These are phyloP conservation scores for Saprolegnia parasitica DNA, from an alignment of 352 stramenopile genomes.

Conservation along the genomic window DNA sequence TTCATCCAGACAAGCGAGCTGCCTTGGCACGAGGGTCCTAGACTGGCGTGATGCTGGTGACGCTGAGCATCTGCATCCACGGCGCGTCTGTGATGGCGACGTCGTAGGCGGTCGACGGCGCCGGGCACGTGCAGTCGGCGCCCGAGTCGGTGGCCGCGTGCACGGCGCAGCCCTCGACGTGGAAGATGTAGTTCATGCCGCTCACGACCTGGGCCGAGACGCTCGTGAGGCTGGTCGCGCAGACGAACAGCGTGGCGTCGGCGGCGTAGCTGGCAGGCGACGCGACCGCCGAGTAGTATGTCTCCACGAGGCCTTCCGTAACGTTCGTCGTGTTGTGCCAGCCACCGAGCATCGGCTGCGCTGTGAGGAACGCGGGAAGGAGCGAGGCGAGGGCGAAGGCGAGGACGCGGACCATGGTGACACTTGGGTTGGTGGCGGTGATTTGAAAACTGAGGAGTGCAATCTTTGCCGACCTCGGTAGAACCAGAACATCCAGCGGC, in stretches of 20 bases:
- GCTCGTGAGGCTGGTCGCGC: not conserved
- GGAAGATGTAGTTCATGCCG: slow-evolving; percentile 2
- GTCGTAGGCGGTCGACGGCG: not conserved
- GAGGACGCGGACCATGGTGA: too few relatives aligned
- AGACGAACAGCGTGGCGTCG: not conserved
- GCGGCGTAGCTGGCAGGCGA: not conserved
- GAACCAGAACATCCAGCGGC: too few relatives aligned
- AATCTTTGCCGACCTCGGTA: too few relatives aligned
- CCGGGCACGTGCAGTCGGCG: not conserved
- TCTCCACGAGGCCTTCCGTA: not conserved
- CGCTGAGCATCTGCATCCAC: not conserved
- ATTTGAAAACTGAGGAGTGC: too few relatives aligned
- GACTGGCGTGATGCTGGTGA: not conserved
- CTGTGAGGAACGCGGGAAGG: too few relatives aligned
- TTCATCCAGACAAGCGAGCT: too few relatives aligned
- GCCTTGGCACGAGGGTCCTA: not conserved
- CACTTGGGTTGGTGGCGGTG: too few relatives aligned
- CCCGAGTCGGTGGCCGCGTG: not conserved
- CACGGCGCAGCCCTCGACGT: not conserved
- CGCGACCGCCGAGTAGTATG: not conserved
- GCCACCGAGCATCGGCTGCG: too few relatives aligned
- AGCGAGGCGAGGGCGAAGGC: too few relatives aligned
- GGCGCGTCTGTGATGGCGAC: not conserved
- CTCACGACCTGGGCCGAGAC: not conserved
- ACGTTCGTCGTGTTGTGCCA: too few relatives aligned